phyloP scores from a whole-genome alignment of 768 basidiomycete genomes.

The Mycena epipterygia region DNA sequence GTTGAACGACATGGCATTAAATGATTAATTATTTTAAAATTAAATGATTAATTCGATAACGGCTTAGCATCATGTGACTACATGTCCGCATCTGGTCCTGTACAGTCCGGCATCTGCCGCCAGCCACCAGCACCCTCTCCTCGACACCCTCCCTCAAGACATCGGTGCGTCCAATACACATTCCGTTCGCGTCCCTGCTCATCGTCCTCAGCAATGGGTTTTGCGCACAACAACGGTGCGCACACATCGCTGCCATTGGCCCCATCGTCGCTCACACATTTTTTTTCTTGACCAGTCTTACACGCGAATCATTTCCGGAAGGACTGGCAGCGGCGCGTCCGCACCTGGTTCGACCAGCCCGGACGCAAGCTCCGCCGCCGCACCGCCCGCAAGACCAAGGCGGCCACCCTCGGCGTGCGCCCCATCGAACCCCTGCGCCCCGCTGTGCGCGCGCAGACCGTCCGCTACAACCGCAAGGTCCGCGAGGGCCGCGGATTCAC shows the following conservation, averaged over 20 bases:
- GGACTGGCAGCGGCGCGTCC: conserved; percentile 98
- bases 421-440: conserved; percentile 94
- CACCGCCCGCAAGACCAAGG: conserved; percentile 92
- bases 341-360: conserved; percentile 99
- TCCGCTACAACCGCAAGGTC: conserved; percentile 98
- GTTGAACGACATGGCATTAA: too few relatives aligned
- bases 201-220: conserved; percentile 76
- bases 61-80: too few relatives aligned
- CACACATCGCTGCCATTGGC: conserved; percentile 22
- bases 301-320: conserved; percentile 97
- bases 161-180: conserved; percentile 14
- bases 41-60: too few relatives aligned
- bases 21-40: too few relatives aligned
- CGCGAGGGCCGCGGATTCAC: conserved; percentile 99
- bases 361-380: conserved; percentile 97
- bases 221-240: conserved; percentile 84
- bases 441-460: conserved; percentile 95
- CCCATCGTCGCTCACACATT: conserved; percentile 5
- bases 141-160: not conserved
- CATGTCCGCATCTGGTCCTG: too few relatives aligned
- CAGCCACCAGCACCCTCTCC: too few relatives aligned
- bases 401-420: conserved; percentile 90
- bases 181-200: conserved; percentile 13
- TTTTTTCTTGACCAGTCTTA: conserved; percentile 68
- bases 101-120: too few relatives aligned